Conservation (phyloP, 257 asterid genomes). For the Plantago ovata region DNA sequence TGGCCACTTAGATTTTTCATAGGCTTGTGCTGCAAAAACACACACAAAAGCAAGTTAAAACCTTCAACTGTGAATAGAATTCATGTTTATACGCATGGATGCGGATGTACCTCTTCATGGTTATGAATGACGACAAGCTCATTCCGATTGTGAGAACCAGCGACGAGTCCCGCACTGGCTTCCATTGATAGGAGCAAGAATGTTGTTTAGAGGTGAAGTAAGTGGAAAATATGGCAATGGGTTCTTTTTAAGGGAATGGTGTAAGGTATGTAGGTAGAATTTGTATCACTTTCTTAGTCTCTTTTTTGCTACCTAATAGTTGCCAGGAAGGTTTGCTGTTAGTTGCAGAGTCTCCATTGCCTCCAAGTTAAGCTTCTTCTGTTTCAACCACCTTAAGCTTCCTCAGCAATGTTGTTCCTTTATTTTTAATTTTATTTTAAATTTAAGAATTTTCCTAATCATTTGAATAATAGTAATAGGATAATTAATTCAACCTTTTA, state of each 20-base stretch:
- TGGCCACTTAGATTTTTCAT: conserved; percentile 89
- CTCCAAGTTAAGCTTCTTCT: conserved; percentile 61
- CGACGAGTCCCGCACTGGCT: conserved; percentile 94
- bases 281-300: conserved; percentile 33
- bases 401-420: conserved; percentile 15
- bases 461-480: background rate
- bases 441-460: background rate
- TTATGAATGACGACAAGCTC: conserved; percentile 96
- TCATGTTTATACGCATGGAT: conserved; percentile 9
- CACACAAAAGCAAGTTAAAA: background rate
- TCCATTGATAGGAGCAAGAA: conserved; percentile 43
- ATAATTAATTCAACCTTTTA: background rate
- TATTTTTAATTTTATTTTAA: background rate
- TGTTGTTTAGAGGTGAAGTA: conserved; percentile 25
- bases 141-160: conserved; percentile 95
- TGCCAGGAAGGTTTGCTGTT: conserved; percentile 33
- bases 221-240: conserved; percentile 31
- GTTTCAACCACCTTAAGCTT: conserved; percentile 40
- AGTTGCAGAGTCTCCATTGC: conserved; percentile 94
- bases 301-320: conserved; percentile 46
- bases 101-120: conserved; percentile 73
- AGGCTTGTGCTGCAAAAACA: conserved; percentile 69
- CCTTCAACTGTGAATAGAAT: background rate
- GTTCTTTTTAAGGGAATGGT: conserved; percentile 42
- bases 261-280: conserved; percentile 23